Base-by-base conservation (phyloP, 257 asterid species). In the Linderniella brevidens region DNA sequence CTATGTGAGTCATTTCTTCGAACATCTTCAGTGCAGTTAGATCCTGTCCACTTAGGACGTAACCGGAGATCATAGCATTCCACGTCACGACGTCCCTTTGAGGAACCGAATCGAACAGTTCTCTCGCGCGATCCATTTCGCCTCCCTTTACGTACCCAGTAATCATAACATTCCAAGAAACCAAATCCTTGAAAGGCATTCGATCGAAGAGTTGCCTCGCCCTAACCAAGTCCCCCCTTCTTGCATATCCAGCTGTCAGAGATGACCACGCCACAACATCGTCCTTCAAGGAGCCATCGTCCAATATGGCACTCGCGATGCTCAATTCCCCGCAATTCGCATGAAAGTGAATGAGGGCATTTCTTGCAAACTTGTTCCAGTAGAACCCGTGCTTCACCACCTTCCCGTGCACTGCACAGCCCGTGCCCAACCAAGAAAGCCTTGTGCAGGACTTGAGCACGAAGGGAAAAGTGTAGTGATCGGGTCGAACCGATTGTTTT, bases 251-350 rank as follows among this genome's bases (percentile, higher is more conserved):
- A 1, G 86, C 80, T 5, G 80, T 68, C 73, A 82, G 52, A 51
- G 93, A 78, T 39, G 92, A 82, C 92, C 86, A 82, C 52, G 86
- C 72, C 53, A 82, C 93, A n/a, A 73, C 86, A 47, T 73, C 93
- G 40, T 70, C 90, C 44, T 52, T 68, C 59, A 46, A 57, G 11
- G 69, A 76, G 15, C 41, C 57, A 37, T 32, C 72, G 58, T 71
- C 75, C 59, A 75, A 75, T 44, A 78, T 64, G 45, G 46, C 11
- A 5, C 68, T 64, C 8, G 93, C 92, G 9, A 73, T 39, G 42
- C 52, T 62, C 42, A 75, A 55, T 18, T 75, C 83, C 46, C 92
- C 86, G 44, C 73, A 64, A 53, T 82, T 78, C 3, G 86, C 78
- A 29, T 82, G 92, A 42, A 82, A 82, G 51, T 73, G 71, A n/a